Base-by-base conservation (phyloP, 495 filamentous ascomycete genomes). In the Xylaria acuta region DNA sequence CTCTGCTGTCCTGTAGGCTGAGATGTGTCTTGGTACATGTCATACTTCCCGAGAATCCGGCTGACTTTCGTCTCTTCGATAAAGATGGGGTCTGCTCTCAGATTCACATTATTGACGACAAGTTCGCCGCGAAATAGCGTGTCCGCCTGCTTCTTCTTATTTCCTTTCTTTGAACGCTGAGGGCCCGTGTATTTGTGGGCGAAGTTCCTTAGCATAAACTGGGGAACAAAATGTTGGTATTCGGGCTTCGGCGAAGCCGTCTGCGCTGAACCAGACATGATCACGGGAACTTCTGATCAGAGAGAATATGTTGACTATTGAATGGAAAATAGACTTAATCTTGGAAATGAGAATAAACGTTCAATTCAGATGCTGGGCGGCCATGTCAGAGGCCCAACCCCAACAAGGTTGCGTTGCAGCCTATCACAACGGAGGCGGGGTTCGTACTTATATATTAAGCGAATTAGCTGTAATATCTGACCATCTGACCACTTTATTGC, bases 181-280 rank as follows among this genome's bases (percentile, higher is more conserved):
- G 71, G 63, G 18, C 58, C 54, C 2, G n/a, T 53, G 58, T 78
- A 76, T 41, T 71, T 62, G 63, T 77, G 75, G 20, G 83, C 76
- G 60, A 85, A 86, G 76, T 85, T 85, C 32, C 76, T 72, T 9
- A 86, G 80, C 41, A 86, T 79, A 65, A 85, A 86, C 63, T 80
- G 83, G 1, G 85, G 85, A 38, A 86, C 80, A 69, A 83, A 86
- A 70, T 86, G 85, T 56, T 86, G 85, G 71, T 86, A 85, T 53
- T 84, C 74, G 2, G 67, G 67, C 30, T 66, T 66, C 3, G 45
- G 2, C 16, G 45, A 38, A 66, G 30, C 43, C 30, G 30, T 9
- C 7, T 14, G 43, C 25, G 45, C 27, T 5, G 64, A 38, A 3
- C 30, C 30, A 2, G 64, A 45, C 65, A 67, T 67, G 32, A 38